Percentiles rank a stretch among this genome's conserved stretches.
phyloP scores from a whole-genome alignment of 2,329 filamentous ascomycete genomes.

The Aureobasidium sp. region DNA sequence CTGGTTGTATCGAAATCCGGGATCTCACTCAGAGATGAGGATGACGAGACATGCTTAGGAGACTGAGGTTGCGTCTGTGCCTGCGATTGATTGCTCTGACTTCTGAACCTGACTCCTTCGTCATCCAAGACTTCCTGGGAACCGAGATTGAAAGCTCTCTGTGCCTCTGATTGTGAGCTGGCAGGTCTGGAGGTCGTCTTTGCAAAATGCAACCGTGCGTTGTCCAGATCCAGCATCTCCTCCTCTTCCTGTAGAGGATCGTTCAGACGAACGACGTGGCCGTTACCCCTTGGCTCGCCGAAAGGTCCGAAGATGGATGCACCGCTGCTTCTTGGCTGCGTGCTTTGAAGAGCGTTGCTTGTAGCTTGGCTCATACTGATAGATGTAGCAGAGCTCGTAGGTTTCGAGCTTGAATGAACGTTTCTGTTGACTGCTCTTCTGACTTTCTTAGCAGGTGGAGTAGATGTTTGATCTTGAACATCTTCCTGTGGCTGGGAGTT shows the following conservation, averaged over 20 bases:
- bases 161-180: not conserved
- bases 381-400: not conserved
- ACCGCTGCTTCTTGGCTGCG: not conserved
- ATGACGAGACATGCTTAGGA: not conserved
- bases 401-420: not conserved
- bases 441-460: not conserved
- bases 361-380: not conserved
- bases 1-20: not conserved
- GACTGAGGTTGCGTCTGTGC: not conserved
- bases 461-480: not conserved
- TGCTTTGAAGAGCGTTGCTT: not conserved
- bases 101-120: constrained; percentile 6
- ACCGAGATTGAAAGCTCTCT: not conserved
- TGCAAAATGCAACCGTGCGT: not conserved
- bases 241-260: not conserved
- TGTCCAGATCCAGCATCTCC: constrained; percentile 7
- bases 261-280: not conserved
- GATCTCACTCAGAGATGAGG: not conserved
- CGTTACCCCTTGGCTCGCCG: not conserved
- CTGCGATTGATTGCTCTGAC: not conserved
- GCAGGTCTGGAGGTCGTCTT: not conserved
- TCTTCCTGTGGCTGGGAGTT: not conserved
- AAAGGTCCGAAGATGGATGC: not conserved
- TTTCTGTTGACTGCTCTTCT: constrained; percentile 5
- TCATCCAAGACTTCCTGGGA: not conserved